Conservation (phyloP, 345 rosid genomes). For the Ricinus communis region DNA sequence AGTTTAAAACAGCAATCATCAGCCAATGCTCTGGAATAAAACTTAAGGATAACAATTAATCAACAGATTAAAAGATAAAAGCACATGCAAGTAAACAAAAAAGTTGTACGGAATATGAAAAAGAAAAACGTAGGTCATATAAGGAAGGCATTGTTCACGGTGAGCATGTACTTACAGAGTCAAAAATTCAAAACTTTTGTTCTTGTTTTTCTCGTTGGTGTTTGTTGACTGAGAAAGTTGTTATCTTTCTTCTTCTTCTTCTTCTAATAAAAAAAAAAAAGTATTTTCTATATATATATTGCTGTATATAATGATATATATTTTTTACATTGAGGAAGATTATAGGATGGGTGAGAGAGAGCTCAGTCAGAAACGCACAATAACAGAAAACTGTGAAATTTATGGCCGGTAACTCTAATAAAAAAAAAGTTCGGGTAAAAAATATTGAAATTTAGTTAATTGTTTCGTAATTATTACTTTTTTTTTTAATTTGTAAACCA, state of each 20-base stretch:
- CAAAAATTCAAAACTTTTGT: conserved; percentile 27
- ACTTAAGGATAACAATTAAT: conserved; percentile 14
- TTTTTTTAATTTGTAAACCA: too few relatives aligned
- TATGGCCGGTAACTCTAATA: background rate
- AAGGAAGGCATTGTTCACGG: background rate
- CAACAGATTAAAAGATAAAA: conserved; percentile 18
- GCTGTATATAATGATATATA: background rate
- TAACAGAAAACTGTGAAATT: background rate
- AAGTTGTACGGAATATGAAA: conserved; percentile 6
- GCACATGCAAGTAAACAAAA: conserved; percentile 22
- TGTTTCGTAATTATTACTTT: too few relatives aligned
- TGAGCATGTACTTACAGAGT: conserved; percentile 30
- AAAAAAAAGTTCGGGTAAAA: too few relatives aligned
- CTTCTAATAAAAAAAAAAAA: too few relatives aligned
- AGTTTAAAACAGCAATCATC: conserved; percentile 24
- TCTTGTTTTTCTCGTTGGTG: conserved; percentile 41
- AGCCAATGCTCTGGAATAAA: conserved; percentile 15
- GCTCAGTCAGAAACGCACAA: conserved; percentile 2
- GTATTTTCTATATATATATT: too few relatives aligned
- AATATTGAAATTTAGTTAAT: too few relatives aligned
- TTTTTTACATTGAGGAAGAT: too few relatives aligned
- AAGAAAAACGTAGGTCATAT: conserved; percentile 16
- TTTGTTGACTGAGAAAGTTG: conserved; percentile 52
- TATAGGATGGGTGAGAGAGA: background rate
- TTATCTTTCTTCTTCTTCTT: background rate